These are phyloP conservation scores for Microstegium vimineum DNA, from an alignment of 176 grass and related monocot genomes.

Conservation along the genomic window DNA sequence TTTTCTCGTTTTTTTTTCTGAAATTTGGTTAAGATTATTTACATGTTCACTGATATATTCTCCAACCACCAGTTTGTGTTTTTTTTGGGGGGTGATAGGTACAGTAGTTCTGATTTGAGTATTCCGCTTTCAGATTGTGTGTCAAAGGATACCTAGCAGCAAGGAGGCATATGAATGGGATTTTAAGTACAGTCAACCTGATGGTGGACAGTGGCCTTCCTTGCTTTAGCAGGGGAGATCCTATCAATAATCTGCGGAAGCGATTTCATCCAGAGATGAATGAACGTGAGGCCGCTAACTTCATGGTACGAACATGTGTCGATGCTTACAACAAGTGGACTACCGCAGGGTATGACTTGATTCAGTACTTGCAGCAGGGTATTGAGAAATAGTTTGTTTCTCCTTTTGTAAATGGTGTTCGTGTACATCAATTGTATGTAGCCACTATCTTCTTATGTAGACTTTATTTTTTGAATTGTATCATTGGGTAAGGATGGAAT, in stretches of 20 bases:
- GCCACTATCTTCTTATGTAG: constrained; percentile 38
- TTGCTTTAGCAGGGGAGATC: constrained; percentile 95
- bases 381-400: constrained; percentile 84
- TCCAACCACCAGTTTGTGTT: background rate
- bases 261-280: constrained; percentile 98
- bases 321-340: constrained; percentile 99
- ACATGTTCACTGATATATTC: background rate
- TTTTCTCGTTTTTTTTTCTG: background rate
- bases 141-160: constrained; percentile 97
- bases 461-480: constrained; percentile 18
- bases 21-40: background rate
- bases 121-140: constrained; percentile 63
- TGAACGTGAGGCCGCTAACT: constrained; percentile 92
- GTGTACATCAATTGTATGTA: constrained; percentile 59
- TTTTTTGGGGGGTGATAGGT: background rate
- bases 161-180: constrained; percentile 90
- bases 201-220: constrained; percentile 95
- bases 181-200: constrained; percentile 83
- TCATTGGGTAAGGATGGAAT: constrained; percentile 13
- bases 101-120: constrained; percentile 21
- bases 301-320: constrained; percentile 86
- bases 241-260: constrained; percentile 84
- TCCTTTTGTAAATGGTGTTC: constrained; percentile 42
- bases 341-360: constrained; percentile 97
- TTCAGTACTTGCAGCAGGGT: constrained; percentile 97